A percentile compares a stretch with the other conserved stretches of the same genome.
These are phyloP conservation scores for Acer campestre DNA, from an alignment of 345 rosid genomes.

Conservation along the genomic window DNA sequence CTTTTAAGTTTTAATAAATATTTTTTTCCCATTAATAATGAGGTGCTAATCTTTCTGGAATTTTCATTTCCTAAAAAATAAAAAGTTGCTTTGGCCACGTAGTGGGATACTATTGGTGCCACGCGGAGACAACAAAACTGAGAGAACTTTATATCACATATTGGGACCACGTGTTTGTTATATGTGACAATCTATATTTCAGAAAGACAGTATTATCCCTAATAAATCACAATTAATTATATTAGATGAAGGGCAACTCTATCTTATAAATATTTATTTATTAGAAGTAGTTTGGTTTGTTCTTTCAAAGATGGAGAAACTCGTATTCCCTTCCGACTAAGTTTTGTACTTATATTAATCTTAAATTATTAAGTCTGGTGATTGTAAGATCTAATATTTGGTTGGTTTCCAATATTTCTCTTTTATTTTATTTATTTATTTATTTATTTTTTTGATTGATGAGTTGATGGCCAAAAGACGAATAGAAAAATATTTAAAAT, in stretches of 20 bases:
- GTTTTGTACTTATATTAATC: neutral
- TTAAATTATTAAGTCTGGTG: neutral
- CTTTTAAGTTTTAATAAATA: neutral
- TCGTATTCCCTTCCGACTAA: neutral
- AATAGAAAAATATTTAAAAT: too few species aligned
- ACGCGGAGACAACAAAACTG: neutral
- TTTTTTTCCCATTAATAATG: neutral
- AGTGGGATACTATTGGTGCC: slow-evolving; percentile 11
- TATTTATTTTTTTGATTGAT: too few species aligned
- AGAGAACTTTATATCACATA: neutral
- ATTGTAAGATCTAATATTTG: neutral
- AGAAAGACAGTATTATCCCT: slow-evolving; percentile 10
- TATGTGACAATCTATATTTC: neutral
- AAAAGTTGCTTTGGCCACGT: neutral
- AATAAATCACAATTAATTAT: neutral
- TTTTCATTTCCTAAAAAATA: too few species aligned
- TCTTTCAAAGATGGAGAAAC: too few species aligned
- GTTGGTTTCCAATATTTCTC: too few species aligned
- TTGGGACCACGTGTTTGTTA: slow-evolving; percentile 6
- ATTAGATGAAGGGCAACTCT: neutral
- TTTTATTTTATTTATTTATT: too few species aligned
- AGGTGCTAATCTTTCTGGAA: neutral
- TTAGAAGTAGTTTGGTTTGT: neutral
- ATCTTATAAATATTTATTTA: neutral
- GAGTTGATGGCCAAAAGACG: too few species aligned